Evolutionary conservation across 148 eudicot genomes (phyloP).

Genomic region (Silene uniflora): DNA sequence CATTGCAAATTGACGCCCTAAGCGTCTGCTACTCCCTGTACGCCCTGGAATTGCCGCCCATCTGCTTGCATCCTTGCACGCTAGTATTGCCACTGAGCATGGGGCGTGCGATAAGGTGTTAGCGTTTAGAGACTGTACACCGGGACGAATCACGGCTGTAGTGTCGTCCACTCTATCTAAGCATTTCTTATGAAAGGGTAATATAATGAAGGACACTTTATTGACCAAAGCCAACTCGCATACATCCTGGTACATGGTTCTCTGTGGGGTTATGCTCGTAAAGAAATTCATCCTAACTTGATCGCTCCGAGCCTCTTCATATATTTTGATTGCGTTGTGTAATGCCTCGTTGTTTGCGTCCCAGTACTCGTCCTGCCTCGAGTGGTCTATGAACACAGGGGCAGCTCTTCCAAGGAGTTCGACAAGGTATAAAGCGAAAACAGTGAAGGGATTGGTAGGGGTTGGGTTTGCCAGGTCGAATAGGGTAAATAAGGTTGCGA

Average conservation of each 20-base stretch:
- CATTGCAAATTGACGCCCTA: slow-evolving; percentile 42
- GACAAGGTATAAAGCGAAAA: slow-evolving; percentile 56
- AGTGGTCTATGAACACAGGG: slow-evolving; percentile 72
- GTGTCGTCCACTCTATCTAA: slow-evolving; percentile 4
- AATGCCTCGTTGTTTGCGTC: slow-evolving; percentile 34
- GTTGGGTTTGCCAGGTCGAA: slow-evolving; percentile 59
- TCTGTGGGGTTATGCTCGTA: slow-evolving; percentile 52
- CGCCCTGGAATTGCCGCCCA: neutral
- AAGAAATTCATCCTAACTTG: slow-evolving; percentile 34
- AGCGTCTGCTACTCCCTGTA: neutral
- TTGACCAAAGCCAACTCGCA: slow-evolving; percentile 63
- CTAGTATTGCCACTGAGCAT: slow-evolving; percentile 75
- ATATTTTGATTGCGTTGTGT: slow-evolving; percentile 49
- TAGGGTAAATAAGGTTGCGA: slow-evolving; percentile 49
- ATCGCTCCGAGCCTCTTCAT: slow-evolving; percentile 40
- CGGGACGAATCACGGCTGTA: slow-evolving; percentile 14
- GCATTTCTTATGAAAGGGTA: slow-evolving; percentile 48
- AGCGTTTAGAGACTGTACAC: slow-evolving; percentile 36
- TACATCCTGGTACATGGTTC: slow-evolving; percentile 86
- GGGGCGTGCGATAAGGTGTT: slow-evolving; percentile 66
- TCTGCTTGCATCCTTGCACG: slow-evolving; percentile 33
- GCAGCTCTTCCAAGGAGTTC: slow-evolving; percentile 71
- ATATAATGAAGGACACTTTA: slow-evolving; percentile 52
- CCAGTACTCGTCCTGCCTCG: slow-evolving; percentile 40
- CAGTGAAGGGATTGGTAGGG: slow-evolving; percentile 31